Evolutionary conservation across 2,329 filamentous ascomycete species (phyloP).

Genomic region (Penicillium frequentans): DNA sequence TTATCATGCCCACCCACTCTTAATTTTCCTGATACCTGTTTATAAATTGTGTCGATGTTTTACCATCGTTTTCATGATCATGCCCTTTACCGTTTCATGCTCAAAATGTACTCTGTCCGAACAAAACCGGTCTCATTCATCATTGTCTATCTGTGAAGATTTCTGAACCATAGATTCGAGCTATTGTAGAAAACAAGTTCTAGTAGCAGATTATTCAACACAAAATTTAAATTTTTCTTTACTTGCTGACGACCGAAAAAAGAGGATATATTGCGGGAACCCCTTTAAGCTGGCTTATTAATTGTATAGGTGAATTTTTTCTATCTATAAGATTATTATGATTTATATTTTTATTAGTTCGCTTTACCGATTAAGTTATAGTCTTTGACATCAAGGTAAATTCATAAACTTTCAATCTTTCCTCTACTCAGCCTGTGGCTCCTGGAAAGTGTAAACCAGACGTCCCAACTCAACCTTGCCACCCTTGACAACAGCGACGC

Average conservation of each 20-base stretch:
- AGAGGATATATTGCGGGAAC: not conserved
- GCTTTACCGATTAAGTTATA: no score
- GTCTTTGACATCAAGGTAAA: not conserved
- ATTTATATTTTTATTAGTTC: no score
- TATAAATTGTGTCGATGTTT: not conserved
- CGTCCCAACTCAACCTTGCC: slow-evolving; percentile 37
- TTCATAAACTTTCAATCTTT: not conserved
- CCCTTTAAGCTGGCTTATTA: no score
- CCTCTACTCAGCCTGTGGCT: slow-evolving; percentile 3
- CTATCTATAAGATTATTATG: no score
- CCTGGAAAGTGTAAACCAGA: slow-evolving; percentile 42
- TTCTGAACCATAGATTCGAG: not conserved
- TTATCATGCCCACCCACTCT: slow-evolving; percentile 79
- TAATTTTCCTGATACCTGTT: slow-evolving; percentile 7
- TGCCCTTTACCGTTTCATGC: not conserved
- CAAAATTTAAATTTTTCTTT: not conserved
- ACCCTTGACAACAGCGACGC: slow-evolving; percentile 42
- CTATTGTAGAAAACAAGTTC: not conserved
- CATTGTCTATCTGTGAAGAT: not conserved
- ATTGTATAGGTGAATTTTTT: no score
- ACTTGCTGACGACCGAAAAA: not conserved
- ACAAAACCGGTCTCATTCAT: not conserved
- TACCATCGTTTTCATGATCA: not conserved
- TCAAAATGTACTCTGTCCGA: slow-evolving; percentile 3
- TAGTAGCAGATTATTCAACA: not conserved